Percentiles rank a stretch among this genome's conserved stretches.
Conservation (phyloP, 1,284 basidiomycete species). For the Paramarasmius palmivorus region DNA sequence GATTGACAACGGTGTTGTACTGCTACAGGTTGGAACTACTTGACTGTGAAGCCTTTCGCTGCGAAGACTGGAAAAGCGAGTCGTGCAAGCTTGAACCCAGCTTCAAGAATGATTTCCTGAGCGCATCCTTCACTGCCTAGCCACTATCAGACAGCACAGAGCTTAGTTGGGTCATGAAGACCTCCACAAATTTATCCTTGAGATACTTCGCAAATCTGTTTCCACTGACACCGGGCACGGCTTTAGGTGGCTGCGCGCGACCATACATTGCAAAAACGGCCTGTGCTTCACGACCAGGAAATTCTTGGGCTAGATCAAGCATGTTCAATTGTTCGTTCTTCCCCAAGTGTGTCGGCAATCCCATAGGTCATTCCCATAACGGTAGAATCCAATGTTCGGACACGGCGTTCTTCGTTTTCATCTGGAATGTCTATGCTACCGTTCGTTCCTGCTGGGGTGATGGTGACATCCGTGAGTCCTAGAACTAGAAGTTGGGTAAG, state of each 20-base stretch:
- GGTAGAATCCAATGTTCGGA: constrained; percentile 90
- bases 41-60: constrained; percentile 70
- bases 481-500: constrained; percentile 84
- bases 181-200: constrained; percentile 74
- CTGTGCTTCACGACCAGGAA: constrained; percentile 77
- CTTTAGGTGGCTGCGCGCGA: constrained; percentile 60
- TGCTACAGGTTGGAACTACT: constrained; percentile 34
- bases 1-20: constrained; percentile 39
- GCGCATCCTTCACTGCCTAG: constrained; percentile 72
- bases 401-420: constrained; percentile 88
- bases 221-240: constrained; percentile 46
- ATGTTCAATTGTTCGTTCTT: constrained; percentile 79
- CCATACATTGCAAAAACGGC: constrained; percentile 98
- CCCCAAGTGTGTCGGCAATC: constrained; percentile 94
- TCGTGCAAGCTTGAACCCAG: constrained; percentile 83
- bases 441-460: constrained; percentile 58
- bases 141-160: constrained; percentile 45
- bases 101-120: constrained; percentile 84
- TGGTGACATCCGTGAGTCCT: constrained; percentile 97
- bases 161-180: constrained; percentile 62
- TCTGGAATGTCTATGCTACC: constrained; percentile 78
- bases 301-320: constrained; percentile 91
- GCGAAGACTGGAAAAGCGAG: constrained; percentile 44
- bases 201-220: constrained; percentile 77
- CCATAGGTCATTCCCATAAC: constrained; percentile 96